Conservation (phyloP, 257 asterid species). For the Forsythia viridissima region DNA sequence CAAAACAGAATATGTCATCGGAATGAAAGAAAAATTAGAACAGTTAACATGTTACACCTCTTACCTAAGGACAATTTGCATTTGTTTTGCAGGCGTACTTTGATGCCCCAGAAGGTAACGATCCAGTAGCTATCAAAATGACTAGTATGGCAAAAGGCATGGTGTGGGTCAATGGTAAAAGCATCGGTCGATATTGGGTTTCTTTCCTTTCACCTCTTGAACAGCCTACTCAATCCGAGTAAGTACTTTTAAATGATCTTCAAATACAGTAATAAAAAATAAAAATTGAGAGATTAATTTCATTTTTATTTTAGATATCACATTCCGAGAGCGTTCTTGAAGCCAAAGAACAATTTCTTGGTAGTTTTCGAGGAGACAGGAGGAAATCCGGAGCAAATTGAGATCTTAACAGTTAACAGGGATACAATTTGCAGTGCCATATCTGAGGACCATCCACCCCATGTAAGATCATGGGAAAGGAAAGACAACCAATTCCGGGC, state of each 20-base stretch:
- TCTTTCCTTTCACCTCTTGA: slow-evolving; percentile 75
- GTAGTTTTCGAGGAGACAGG: slow-evolving; percentile 80
- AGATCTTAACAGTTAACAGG: slow-evolving; percentile 59
- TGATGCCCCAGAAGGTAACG: slow-evolving; percentile 72
- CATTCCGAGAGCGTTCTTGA: slow-evolving; percentile 81
- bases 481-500: slow-evolving; percentile 40
- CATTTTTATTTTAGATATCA: slow-evolving; percentile 55
- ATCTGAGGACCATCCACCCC: slow-evolving; percentile 54
- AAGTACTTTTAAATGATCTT: slow-evolving; percentile 19
- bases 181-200: slow-evolving; percentile 88
- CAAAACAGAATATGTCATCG: too few relatives aligned
- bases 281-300: too few relatives aligned
- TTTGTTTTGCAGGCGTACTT: slow-evolving; percentile 46
- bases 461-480: slow-evolving; percentile 50
- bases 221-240: slow-evolving; percentile 81
- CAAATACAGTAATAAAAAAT: too few relatives aligned
- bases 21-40: too few relatives aligned
- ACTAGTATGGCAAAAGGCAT: slow-evolving; percentile 76
- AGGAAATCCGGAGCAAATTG: slow-evolving; percentile 58
- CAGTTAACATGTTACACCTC: too few relatives aligned
- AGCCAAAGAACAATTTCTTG: slow-evolving; percentile 54
- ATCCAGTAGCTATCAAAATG: slow-evolving; percentile 72
- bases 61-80: too few relatives aligned
- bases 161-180: slow-evolving; percentile 83
- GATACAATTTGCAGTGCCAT: slow-evolving; percentile 79